These are phyloP conservation scores for Knufia petricola DNA, from an alignment of 2,329 filamentous ascomycete species.

Conservation along the genomic window DNA sequence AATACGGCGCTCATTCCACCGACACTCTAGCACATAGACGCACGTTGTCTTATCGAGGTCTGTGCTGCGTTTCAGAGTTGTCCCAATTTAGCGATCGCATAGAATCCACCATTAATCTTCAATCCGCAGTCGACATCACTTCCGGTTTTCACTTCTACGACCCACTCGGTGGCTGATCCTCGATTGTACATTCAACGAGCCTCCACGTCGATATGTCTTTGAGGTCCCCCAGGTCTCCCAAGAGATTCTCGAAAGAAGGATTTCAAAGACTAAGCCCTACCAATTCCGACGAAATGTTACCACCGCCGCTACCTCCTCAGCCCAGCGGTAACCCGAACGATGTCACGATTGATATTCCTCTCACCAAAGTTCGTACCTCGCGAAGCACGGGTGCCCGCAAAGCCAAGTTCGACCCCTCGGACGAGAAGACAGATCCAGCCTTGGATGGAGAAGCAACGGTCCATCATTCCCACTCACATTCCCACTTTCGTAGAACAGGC, in stretches of 20 bases:
- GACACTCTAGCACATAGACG: no score
- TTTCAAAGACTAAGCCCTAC: conserved; percentile 34
- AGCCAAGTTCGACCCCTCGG: conserved; percentile 24
- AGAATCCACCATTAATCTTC: not conserved
- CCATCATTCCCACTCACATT: conserved; percentile 13
- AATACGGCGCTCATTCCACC: no score
- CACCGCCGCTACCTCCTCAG: not conserved
- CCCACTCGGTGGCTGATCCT: not conserved
- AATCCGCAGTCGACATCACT: not conserved
- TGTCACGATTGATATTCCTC: conserved; percentile 52
- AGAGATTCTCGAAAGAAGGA: conserved; percentile 36
- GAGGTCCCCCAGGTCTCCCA: conserved; percentile 19
- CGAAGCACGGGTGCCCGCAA: conserved; percentile 36
- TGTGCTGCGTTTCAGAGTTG: not conserved
- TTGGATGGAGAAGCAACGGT: conserved; percentile 18
- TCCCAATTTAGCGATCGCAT: not conserved
- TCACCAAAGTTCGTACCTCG: conserved; percentile 45
- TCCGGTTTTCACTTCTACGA: not conserved
- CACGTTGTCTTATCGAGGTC: not conserved
- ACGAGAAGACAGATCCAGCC: not conserved
- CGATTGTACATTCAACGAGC: not conserved
- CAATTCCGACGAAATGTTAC: conserved; percentile 33
- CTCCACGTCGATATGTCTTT: not conserved
- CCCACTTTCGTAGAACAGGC: conserved; percentile 14
- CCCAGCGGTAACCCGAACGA: conserved; percentile 36